Evolutionary conservation across 176 grass and related monocot genomes (phyloP), one percentile per base, ranked within the genome.

Genomic region (Oryza rufipogon): DNA sequence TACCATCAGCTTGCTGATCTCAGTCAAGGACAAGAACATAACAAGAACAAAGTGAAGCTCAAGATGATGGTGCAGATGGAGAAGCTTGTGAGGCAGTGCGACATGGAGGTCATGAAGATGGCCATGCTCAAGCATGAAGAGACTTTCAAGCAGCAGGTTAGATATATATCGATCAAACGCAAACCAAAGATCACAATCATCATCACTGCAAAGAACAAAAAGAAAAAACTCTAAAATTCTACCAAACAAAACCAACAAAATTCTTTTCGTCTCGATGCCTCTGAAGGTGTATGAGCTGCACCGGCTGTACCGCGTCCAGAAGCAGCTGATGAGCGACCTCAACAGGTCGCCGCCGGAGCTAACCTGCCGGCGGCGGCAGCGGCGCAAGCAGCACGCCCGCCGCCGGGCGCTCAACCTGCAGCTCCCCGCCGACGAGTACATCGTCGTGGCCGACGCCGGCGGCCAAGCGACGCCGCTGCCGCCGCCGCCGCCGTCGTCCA

Each of bases 101-200:
- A 94, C 44, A 94, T 89, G 84, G 92, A 92, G 77, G 44, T 92
- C 41, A 69, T 94, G 87, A 94, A 92, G 81, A 83, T 87, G 70
- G 92, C 90, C 78, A 92, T 94, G 90, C 90, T 92, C 60, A 94
- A 89, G 51, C 92, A 94, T 66, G 92, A 94, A 42, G 78, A 85
- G 80, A 92, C 90, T 52, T 94, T 94, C 87, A 87, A 74, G 70
- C 87, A 92, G 63, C 92, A 94, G 88, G 92, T 94, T 94, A 84
- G 20, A 52, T 52, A 16, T 52, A 11, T 52, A 44, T 11, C 7
- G 2, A 47, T 70, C 6, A 10, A 36, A 56, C 7, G 1, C 42
- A 34, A 41, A 41, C 17, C 23, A 28, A 64, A 49, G 9, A 7
- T 78, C 9, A 11, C 19, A 8, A 14, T 7, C 48, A 45, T 4